Conservation (phyloP, 169 alveolate genomes). For the Plasmodium fragile region DNA sequence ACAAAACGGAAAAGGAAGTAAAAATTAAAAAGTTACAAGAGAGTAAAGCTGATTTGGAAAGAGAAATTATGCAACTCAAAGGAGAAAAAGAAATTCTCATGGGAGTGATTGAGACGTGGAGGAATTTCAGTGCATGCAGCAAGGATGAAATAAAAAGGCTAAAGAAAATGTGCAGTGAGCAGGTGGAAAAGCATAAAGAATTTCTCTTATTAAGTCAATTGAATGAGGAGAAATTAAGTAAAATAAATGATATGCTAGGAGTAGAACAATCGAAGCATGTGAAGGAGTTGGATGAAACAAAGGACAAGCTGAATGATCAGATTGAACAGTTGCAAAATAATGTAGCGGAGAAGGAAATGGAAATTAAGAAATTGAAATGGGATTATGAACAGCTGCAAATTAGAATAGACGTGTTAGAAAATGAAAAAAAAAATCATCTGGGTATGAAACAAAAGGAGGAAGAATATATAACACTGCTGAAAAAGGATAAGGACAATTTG, state of each 20-base stretch:
- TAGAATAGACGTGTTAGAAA: not conserved
- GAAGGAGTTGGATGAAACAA: conserved; percentile 20
- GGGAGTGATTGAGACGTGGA: conserved; percentile 44
- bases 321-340: not conserved
- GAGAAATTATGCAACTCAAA: not conserved
- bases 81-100: conserved; percentile 54
- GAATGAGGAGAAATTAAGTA: conserved; percentile 38
- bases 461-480: conserved; percentile 5
- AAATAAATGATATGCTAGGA: not conserved
- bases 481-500: conserved; percentile 28
- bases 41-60: not conserved
- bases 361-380: conserved; percentile 7
- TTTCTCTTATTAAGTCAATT: conserved; percentile 17
- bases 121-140: conserved; percentile 26
- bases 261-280: conserved; percentile 39
- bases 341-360: conserved; percentile 16
- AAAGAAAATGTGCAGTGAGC: conserved; percentile 39
- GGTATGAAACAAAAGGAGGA: conserved; percentile 48
- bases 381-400: conserved; percentile 1
- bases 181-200: conserved; percentile 57
- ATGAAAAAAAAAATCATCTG: conserved; percentile 6
- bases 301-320: not conserved
- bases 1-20: conserved; percentile 3
- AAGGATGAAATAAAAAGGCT: conserved; percentile 37
- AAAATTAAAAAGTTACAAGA: conserved; percentile 7